These are phyloP conservation scores for Bothriochloa decipiens DNA, from an alignment of 176 grass and related monocot genomes.

Conservation along the genomic window DNA sequence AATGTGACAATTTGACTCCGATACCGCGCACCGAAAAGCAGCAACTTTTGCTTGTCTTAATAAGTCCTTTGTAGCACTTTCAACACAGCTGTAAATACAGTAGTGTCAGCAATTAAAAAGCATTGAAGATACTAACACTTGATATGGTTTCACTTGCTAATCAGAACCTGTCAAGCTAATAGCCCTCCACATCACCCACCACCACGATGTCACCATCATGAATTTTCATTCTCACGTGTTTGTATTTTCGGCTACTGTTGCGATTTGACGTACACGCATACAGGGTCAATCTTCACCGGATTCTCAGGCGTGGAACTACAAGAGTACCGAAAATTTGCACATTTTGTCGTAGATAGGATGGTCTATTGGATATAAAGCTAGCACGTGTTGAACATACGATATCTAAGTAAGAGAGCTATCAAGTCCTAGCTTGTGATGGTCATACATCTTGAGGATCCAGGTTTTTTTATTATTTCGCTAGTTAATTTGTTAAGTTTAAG, in stretches of 20 bases:
- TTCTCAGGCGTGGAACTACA: constrained; percentile 12
- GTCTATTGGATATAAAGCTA: background rate
- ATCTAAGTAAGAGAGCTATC: background rate
- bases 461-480: background rate
- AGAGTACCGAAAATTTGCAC: background rate
- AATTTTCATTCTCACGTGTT: background rate
- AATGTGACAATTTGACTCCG: constrained; percentile 30
- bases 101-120: background rate
- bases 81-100: constrained; percentile 43
- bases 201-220: background rate
- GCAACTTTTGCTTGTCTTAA: background rate
- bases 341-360: background rate
- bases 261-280: background rate
- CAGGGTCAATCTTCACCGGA: constrained; percentile 24
- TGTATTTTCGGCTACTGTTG: background rate
- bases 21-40: constrained; percentile 3
- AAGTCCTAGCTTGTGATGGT: too few relatives aligned
- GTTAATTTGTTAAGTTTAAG: background rate
- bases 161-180: background rate
- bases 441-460: too few relatives aligned
- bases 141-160: background rate
- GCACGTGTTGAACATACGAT: background rate
- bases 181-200: background rate
- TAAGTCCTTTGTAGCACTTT: constrained; percentile 20
- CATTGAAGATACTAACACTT: background rate